Conservation (phyloP, 805 yeast genomes). For the Priceomyces fermenticarens region DNA sequence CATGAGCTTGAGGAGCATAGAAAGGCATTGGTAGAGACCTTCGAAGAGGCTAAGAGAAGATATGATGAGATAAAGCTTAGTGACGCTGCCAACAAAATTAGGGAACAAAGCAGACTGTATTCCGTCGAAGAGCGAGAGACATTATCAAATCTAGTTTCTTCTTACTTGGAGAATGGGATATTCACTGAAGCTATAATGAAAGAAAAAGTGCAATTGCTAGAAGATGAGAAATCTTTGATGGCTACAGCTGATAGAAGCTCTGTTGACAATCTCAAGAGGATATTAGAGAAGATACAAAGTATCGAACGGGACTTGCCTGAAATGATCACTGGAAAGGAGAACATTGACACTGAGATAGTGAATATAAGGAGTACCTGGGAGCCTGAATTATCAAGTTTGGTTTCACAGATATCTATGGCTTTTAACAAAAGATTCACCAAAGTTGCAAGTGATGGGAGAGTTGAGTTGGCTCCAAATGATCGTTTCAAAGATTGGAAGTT, state of each 20-base stretch:
- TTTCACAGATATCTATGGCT: slow-evolving; percentile 54
- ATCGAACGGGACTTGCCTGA: slow-evolving; percentile 39
- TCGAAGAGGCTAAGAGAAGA: slow-evolving; percentile 29
- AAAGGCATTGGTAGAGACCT: slow-evolving; percentile 24
- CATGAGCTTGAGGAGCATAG: slow-evolving; percentile 25
- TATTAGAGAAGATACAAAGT: slow-evolving; percentile 29
- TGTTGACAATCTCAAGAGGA: slow-evolving; percentile 36
- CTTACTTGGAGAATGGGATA: slow-evolving; percentile 28
- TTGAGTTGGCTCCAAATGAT: slow-evolving; percentile 53
- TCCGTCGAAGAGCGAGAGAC: slow-evolving; percentile 36
- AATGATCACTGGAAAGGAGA: slow-evolving; percentile 18
- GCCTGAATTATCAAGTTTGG: slow-evolving; percentile 52
- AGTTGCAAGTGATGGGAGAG: slow-evolving; percentile 88
- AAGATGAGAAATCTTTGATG: slow-evolving; percentile 42
- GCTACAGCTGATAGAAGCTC: slow-evolving; percentile 37
- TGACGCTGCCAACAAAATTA: slow-evolving; percentile 35
- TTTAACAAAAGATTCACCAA: slow-evolving; percentile 65
- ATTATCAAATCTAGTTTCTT: slow-evolving; percentile 38
- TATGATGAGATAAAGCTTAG: slow-evolving; percentile 39
- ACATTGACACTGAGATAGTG: slow-evolving; percentile 33
- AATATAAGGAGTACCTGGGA: slow-evolving; percentile 54
- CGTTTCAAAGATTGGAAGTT: slow-evolving; percentile 75
- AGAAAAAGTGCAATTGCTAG: slow-evolving; percentile 41
- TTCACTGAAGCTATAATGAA: slow-evolving; percentile 39
- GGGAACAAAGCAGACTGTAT: slow-evolving; percentile 33